phyloP scores from a whole-genome alignment of 202 grass and related monocot genomes.

The Dendrocalamus latiflorus region DNA sequence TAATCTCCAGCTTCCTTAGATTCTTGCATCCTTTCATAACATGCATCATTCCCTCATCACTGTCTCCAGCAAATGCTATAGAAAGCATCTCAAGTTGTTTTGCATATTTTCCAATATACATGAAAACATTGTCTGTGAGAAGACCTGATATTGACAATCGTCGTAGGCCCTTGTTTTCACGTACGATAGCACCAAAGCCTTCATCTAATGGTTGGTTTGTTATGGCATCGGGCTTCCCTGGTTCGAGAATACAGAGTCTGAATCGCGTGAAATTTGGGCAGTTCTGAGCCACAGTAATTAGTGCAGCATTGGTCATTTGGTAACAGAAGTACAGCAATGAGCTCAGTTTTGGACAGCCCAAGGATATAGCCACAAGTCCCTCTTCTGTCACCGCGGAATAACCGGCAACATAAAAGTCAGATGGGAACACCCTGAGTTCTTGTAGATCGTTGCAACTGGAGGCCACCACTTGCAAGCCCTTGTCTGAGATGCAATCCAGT shows the following conservation, averaged over 20 bases:
- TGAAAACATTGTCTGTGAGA: conserved; percentile 82
- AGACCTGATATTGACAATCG: conserved; percentile 89
- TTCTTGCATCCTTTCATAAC: too few relatives aligned
- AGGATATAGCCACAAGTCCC: conserved; percentile 89
- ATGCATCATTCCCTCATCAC: too few relatives aligned
- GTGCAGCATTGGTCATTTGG: conserved; percentile 93
- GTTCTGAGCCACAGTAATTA: conserved; percentile 69
- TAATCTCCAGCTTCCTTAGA: too few relatives aligned
- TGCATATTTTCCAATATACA: conserved; percentile 77
- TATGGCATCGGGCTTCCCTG: conserved; percentile 62
- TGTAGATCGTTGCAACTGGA: conserved; percentile 80
- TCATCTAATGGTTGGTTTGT: conserved; percentile 82
- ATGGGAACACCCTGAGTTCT: conserved; percentile 95
- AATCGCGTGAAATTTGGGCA: conserved; percentile 93
- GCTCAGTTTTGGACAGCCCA: conserved; percentile 71
- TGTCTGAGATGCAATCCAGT: conserved; percentile 84
- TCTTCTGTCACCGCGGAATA: conserved; percentile 76
- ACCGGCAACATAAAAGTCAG: conserved; percentile 56
- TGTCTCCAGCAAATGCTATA: too few relatives aligned
- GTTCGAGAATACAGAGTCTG: conserved; percentile 91
- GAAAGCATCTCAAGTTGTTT: conserved; percentile 62
- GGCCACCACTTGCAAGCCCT: conserved; percentile 85
- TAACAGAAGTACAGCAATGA: too few relatives aligned
- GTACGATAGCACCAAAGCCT: conserved; percentile 93
- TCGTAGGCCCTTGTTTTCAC: conserved; percentile 54